Conservation (phyloP, 352 stramenopile species). For the Phytopythium kandeliae region DNA sequence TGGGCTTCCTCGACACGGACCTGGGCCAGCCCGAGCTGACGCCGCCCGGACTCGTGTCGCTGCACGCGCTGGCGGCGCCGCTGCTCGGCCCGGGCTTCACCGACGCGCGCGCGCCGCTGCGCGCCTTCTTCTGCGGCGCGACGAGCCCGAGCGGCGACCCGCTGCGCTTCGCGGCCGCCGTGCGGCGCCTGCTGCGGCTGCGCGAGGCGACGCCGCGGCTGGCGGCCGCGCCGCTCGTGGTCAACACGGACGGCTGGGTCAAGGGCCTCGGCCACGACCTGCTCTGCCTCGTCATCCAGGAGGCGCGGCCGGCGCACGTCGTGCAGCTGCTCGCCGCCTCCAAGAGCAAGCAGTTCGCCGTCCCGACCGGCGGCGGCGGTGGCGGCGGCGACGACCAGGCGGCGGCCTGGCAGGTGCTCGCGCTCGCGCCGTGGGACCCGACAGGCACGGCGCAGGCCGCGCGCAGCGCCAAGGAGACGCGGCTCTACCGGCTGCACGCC, state of each 20-base stretch:
- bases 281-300: slow-evolving; percentile 87
- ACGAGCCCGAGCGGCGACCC: slow-evolving; percentile 73
- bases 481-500: slow-evolving; percentile 68
- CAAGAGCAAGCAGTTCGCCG: slow-evolving; percentile 83
- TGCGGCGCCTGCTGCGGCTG: slow-evolving; percentile 62
- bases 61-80: slow-evolving; percentile 85
- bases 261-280: slow-evolving; percentile 96
- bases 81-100: slow-evolving; percentile 90
- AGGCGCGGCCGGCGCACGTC: slow-evolving; percentile 85
- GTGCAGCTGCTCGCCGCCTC: slow-evolving; percentile 91
- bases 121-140: slow-evolving; percentile 71
- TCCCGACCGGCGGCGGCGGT: too few relatives aligned
- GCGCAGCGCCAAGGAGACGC: slow-evolving; percentile 79
- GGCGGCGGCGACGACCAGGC: slow-evolving; percentile 3
- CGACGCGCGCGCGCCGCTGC: slow-evolving; percentile 80
- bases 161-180: slow-evolving; percentile 65
- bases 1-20: slow-evolving; percentile 95
- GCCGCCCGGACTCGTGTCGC: slow-evolving; percentile 89
- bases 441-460: slow-evolving; percentile 49
- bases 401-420: slow-evolving; percentile 47
- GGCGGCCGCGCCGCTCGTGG: slow-evolving; percentile 77
- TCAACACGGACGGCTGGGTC: slow-evolving; percentile 98
- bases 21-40: slow-evolving; percentile 94
- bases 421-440: slow-evolving; percentile 65
- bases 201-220: slow-evolving; percentile 46